A percentile compares a stretch with the other conserved stretches of the same genome.
Evolutionary conservation across 2,329 filamentous ascomycete species (phyloP).

Genomic region (Pestalotiopsis sp.): DNA sequence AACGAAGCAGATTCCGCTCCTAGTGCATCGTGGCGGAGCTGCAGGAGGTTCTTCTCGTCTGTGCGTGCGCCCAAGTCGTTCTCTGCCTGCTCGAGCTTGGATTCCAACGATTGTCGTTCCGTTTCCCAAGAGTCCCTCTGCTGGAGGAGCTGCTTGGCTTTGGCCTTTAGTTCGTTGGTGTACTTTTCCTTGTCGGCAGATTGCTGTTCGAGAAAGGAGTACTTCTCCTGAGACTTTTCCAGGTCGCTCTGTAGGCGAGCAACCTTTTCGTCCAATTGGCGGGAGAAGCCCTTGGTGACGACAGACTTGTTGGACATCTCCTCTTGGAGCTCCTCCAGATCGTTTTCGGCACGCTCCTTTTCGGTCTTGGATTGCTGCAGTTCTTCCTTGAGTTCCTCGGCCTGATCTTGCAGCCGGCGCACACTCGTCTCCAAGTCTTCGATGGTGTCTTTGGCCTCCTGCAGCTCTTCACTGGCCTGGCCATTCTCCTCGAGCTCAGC

Average conservation of each 20-base stretch:
- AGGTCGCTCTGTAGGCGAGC: slow-evolving; percentile 67
- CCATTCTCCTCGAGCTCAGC: slow-evolving; percentile 60
- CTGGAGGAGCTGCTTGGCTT: slow-evolving; percentile 43
- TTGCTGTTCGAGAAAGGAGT: slow-evolving; percentile 52
- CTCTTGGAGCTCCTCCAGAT: slow-evolving; percentile 68
- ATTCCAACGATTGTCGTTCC: slow-evolving; percentile 42
- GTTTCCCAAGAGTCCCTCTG: slow-evolving; percentile 40
- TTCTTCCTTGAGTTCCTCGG: slow-evolving; percentile 55
- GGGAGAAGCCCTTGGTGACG: slow-evolving; percentile 70
- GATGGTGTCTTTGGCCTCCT: slow-evolving; percentile 59
- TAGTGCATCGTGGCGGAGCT: slow-evolving; percentile 67
- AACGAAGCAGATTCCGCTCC: slow-evolving; percentile 66
- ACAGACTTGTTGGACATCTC: slow-evolving; percentile 80
- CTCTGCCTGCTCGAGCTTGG: slow-evolving; percentile 55
- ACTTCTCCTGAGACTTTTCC: slow-evolving; percentile 50
- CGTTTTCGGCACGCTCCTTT: slow-evolving; percentile 57
- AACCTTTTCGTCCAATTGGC: slow-evolving; percentile 73
- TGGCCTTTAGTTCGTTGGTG: slow-evolving; percentile 42
- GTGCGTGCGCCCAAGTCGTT: slow-evolving; percentile 58
- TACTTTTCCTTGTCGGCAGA: slow-evolving; percentile 46
- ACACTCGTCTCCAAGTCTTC: slow-evolving; percentile 57
- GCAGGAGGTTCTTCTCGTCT: slow-evolving; percentile 69
- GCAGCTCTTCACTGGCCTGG: slow-evolving; percentile 49
- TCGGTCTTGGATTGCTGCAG: slow-evolving; percentile 53
- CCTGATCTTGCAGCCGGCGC: slow-evolving; percentile 52